A percentile compares a stretch with the other conserved stretches of the same genome.
Evolutionary conservation across 2,329 filamentous ascomycete genomes (phyloP).

Genomic region (Curvularia sp.): DNA sequence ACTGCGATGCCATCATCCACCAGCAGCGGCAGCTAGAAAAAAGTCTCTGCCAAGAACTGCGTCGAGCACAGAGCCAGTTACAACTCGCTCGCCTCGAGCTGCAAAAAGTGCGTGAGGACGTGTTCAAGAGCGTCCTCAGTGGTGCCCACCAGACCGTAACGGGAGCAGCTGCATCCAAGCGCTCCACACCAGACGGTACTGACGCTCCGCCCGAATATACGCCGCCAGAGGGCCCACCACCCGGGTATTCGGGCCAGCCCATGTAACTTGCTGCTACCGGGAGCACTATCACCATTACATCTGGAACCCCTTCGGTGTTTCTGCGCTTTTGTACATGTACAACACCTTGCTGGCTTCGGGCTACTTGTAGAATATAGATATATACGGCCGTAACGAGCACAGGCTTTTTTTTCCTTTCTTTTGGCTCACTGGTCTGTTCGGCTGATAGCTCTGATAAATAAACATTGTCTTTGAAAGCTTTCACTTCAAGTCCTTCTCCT

Average conservation of each 20-base stretch:
- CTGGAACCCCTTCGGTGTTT: no score
- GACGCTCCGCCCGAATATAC: slow-evolving; percentile 16
- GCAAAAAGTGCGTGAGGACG: slow-evolving; percentile 56
- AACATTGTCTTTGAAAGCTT: no score
- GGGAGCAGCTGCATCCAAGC: neutral
- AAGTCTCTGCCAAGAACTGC: slow-evolving; percentile 32
- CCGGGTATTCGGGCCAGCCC: slow-evolving; percentile 9
- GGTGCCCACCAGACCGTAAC: slow-evolving; percentile 3
- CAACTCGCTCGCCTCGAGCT: slow-evolving; percentile 46
- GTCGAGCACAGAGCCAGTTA: slow-evolving; percentile 44
- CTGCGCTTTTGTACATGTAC: no score
- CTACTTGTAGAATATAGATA: no score
- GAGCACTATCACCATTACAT: no score
- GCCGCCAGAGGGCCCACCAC: slow-evolving; percentile 18
- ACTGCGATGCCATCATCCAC: slow-evolving; percentile 46
- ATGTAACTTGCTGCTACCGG: neutral
- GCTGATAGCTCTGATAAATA: no score
- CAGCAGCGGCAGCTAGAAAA: slow-evolving; percentile 42
- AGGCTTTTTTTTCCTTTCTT: no score
- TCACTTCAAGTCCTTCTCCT: no score
- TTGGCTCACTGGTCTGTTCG: no score
- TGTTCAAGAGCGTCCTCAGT: slow-evolving; percentile 49
- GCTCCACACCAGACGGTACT: neutral
- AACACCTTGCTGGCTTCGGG: no score
- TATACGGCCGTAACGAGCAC: no score